These are phyloP conservation scores for Suillus weaverae DNA, from an alignment of 768 basidiomycete species.

Conservation along the genomic window DNA sequence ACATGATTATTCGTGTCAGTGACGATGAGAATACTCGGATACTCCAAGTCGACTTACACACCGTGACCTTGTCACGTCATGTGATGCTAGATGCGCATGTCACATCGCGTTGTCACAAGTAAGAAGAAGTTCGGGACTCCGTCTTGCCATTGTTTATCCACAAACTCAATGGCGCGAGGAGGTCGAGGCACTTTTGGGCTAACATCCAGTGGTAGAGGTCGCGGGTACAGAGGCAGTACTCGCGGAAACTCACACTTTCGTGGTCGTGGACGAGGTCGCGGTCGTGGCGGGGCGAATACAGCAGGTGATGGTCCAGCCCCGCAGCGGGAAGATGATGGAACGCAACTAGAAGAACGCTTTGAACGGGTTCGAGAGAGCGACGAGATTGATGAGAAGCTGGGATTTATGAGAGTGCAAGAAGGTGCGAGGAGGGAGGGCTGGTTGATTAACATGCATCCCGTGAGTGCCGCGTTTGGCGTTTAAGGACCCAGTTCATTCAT, in stretches of 20 bases:
- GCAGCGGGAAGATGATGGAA: slow-evolving; percentile 87
- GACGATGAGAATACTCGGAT: too few relatives aligned
- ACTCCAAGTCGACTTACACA: too few relatives aligned
- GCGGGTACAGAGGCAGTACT: slow-evolving; percentile 40
- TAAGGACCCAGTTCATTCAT: neutral
- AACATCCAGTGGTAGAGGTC: slow-evolving; percentile 43
- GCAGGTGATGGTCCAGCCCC: slow-evolving; percentile 51
- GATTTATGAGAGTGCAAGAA: slow-evolving; percentile 80
- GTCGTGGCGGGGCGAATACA: slow-evolving; percentile 34
- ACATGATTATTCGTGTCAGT: too few relatives aligned
- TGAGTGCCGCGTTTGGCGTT: slow-evolving; percentile 39
- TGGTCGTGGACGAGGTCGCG: slow-evolving; percentile 50
- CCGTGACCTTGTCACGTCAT: slow-evolving; percentile 1
- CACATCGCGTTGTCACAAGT: slow-evolving; percentile 4
- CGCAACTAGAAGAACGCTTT: slow-evolving; percentile 81
- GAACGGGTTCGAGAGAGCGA: slow-evolving; percentile 75
- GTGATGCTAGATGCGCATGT: neutral
- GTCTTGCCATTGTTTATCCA: slow-evolving; percentile 1
- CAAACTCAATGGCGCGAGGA: slow-evolving; percentile 44
- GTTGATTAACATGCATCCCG: slow-evolving; percentile 99
- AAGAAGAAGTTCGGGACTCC: neutral
- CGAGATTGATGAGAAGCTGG: slow-evolving; percentile 92
- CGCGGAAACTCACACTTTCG: slow-evolving; percentile 38
- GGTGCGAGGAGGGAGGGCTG: slow-evolving; percentile 82
- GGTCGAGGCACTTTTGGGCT: slow-evolving; percentile 54